Percentiles rank a stretch among this genome's conserved stretches.
These are phyloP conservation scores for Blastomyces gilchristii DNA, from an alignment of 2,329 filamentous ascomycete species.

Conservation along the genomic window DNA sequence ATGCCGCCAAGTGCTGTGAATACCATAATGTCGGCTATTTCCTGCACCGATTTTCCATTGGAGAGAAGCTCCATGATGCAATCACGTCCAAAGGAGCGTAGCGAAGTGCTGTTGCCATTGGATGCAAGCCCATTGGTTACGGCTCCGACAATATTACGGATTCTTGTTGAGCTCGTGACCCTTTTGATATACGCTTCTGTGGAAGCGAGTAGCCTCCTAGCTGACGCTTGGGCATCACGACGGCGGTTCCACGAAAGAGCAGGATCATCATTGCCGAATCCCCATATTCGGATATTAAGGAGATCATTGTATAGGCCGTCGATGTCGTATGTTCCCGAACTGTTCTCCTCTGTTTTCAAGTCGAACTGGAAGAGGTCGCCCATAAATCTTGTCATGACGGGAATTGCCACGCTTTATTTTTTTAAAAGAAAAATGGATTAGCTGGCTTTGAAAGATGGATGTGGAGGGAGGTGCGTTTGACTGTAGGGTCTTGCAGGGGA, in stretches of 20 bases:
- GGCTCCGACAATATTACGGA: constrained; percentile 25
- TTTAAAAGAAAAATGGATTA: not conserved
- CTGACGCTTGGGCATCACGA: constrained; percentile 33
- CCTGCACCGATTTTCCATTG: constrained; percentile 13
- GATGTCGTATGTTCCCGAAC: constrained; percentile 34
- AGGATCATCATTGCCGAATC: constrained; percentile 40
- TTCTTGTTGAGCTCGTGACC: constrained; percentile 16
- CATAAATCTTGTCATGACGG: constrained; percentile 18
- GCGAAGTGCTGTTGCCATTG: constrained; percentile 27
- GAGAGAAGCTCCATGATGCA: constrained; percentile 31
- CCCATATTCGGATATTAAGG: constrained; percentile 38
- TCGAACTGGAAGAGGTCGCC: constrained; percentile 19
- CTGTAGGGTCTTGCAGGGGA: not conserved
- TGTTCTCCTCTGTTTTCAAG: constrained; percentile 19
- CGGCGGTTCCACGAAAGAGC: constrained; percentile 39
- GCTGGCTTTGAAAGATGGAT: not conserved
- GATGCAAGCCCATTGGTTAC: constrained; percentile 21
- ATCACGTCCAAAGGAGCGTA: constrained; percentile 33
- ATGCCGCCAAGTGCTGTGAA: constrained; percentile 32
- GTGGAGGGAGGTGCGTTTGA: no score
- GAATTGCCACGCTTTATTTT: constrained; percentile 15
- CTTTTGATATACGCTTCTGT: constrained; percentile 34
- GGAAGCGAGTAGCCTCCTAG: constrained; percentile 27
- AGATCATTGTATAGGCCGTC: constrained; percentile 43
- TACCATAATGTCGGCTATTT: constrained; percentile 16